Conservation (phyloP, 73 alveolate genomes). For the Paramecium primaurelia region DNA sequence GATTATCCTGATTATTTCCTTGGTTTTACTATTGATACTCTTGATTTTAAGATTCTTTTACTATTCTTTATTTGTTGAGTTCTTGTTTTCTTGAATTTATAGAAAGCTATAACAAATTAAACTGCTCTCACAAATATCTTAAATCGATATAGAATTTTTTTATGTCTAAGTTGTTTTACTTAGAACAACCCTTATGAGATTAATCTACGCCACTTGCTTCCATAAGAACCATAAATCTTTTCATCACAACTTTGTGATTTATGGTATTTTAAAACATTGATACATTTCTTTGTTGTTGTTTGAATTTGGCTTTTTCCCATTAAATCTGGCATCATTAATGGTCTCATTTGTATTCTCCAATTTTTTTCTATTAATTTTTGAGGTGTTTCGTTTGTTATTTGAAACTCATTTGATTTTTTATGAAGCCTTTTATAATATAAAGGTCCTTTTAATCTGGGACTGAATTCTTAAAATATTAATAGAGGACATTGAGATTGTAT, state of each 20-base stretch:
- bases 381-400: background rate
- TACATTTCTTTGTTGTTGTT: background rate
- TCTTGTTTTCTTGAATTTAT: background rate
- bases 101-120: background rate
- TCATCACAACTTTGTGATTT: background rate
- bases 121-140: background rate
- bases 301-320: background rate
- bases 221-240: background rate
- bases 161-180: background rate
- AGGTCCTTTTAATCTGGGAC: conserved; percentile 3
- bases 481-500: background rate
- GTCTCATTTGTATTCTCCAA: background rate
- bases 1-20: background rate
- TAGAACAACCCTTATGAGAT: background rate
- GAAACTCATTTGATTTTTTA: background rate
- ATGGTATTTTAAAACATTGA: background rate
- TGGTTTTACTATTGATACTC: background rate
- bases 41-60: background rate
- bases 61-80: background rate
- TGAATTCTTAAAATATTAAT: background rate
- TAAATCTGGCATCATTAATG: background rate
- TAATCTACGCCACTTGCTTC: background rate
- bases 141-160: background rate
- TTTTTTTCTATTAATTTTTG: background rate
- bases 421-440: background rate